These are phyloP conservation scores for Meyerozyma elateridarum DNA, from an alignment of 1,139 yeast genomes.

Conservation along the genomic window DNA sequence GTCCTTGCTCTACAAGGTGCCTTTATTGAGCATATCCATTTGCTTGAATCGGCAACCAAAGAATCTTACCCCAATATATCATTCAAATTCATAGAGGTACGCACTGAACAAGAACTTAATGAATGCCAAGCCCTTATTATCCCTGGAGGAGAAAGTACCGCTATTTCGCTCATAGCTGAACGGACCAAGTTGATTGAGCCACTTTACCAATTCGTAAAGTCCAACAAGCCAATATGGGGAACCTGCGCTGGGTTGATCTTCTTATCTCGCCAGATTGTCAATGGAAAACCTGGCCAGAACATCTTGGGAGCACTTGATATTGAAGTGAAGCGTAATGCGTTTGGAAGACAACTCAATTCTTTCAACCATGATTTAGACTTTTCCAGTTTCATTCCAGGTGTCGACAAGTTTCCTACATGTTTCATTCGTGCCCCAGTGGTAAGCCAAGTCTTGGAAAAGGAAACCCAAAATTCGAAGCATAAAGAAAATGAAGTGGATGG, in stretches of 20 bases:
- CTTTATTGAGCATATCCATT: conserved; percentile 63
- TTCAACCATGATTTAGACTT: conserved; percentile 50
- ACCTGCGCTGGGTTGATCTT: conserved; percentile 84
- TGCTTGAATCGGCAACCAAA: conserved; percentile 38
- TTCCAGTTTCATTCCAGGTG: conserved; percentile 39
- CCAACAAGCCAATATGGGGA: conserved; percentile 68
- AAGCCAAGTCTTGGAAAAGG: conserved; percentile 28
- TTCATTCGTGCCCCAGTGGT: conserved; percentile 82
- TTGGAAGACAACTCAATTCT: conserved; percentile 74
- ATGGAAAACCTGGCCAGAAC: conserved; percentile 56
- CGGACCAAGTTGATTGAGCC: conserved; percentile 57
- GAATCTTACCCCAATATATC: conserved; percentile 14
- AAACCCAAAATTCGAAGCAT: conserved; percentile 8
- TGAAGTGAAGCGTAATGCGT: conserved; percentile 66
- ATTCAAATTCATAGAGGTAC: conserved; percentile 44
- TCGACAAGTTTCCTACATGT: conserved; percentile 48
- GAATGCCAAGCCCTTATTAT: conserved; percentile 59
- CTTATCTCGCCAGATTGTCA: conserved; percentile 51
- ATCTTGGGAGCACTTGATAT: conserved; percentile 65
- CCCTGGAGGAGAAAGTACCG: conserved; percentile 82
- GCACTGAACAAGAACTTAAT: conserved; percentile 45
- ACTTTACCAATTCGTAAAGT: conserved; percentile 46
- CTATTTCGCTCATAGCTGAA: conserved; percentile 71
- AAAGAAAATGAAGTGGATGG: conserved; percentile 16
- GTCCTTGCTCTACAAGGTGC: conserved; percentile 83